phyloP scores from a whole-genome alignment of 768 basidiomycete genomes.

The Mycena venus region DNA sequence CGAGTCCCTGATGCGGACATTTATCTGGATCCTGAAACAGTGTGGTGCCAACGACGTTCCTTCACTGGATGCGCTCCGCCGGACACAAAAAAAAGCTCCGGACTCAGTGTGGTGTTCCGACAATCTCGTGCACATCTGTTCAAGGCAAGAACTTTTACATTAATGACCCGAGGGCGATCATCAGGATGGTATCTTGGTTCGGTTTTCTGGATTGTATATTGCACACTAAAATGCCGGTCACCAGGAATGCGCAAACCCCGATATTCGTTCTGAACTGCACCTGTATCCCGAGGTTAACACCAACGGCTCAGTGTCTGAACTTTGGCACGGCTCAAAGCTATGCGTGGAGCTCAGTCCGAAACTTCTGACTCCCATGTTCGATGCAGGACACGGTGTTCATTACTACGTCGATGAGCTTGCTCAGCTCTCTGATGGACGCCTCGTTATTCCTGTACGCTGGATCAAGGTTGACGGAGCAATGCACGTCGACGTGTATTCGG shows the following conservation, averaged over 20 bases:
- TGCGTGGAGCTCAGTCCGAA: slow-evolving; percentile 4
- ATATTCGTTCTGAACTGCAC: slow-evolving; percentile 25
- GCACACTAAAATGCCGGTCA: no score
- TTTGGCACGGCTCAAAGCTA: slow-evolving; percentile 33
- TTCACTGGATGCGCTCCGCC: slow-evolving; percentile 25
- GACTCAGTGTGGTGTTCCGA: slow-evolving; percentile 6
- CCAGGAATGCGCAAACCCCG: slow-evolving; percentile 29
- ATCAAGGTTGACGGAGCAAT: slow-evolving; percentile 8
- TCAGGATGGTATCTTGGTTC: no score
- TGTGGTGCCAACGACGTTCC: slow-evolving; percentile 36
- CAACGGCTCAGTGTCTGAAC: slow-evolving; percentile 23
- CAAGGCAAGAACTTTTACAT: slow-evolving; percentile 36
- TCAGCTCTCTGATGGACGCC: slow-evolving; percentile 14
- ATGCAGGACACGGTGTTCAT: no score
- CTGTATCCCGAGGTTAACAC: slow-evolving; percentile 30
- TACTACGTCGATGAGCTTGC: slow-evolving; percentile 38
- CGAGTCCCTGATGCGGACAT: slow-evolving; percentile 16
- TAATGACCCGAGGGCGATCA: no score
- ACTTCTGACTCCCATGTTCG: slow-evolving; percentile 14
- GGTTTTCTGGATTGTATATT: no score
- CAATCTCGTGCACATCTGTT: slow-evolving; percentile 8
- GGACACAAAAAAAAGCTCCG: not conserved
- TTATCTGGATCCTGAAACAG: slow-evolving; percentile 37
- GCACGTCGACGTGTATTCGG: not conserved
- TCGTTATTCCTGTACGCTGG: slow-evolving; percentile 37